Evolutionary conservation across 257 asterid genomes (phyloP), one percentile per base, ranked within the genome.

Genomic region (Linaria vulgaris): DNA sequence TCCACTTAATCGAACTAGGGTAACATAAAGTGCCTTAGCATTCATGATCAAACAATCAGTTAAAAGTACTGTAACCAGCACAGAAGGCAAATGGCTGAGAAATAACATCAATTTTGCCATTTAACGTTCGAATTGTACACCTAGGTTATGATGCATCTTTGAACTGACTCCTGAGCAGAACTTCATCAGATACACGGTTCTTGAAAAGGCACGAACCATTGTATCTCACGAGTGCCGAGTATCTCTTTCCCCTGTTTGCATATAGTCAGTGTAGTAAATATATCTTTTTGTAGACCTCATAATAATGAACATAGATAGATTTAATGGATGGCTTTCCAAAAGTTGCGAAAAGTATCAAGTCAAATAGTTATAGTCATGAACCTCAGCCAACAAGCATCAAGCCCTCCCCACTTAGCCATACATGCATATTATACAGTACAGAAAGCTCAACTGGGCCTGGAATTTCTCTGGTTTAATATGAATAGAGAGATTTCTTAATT

Each of bases 21-120:
- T 44, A 22, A 24, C 31, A 58, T 37, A 1, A n/a, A 14, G 15
- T 67, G 64, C 61, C 17, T 34, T 14, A 68, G 21, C 31, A 15
- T 27, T 65, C 66, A 52, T 58, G 22, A 54, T 41, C 20, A 39
- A 39, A 39, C 13, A 25, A 47, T 46, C 41, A 68, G 48, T 52
- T 1, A 6, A 16, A 34, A 58, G 51, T 8, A 38, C 70, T 34
- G 13, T 16, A 22, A 49, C 16, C 21, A 12, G 63, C 22, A 15
- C 24, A 64, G 14, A 64, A 5, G 25, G 31, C n/a, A 37, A 51
- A 9, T 37, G 4, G 38, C 23, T 38, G 19, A 43, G 5, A 21
- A 2, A 20, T 41, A 16, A 45, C 48, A 38, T 5, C 11, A 59
- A 20, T 41, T 20, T 24, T 64, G 41, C 8, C n/a, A 10, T 56